A percentile compares a stretch with the other conserved stretches of the same genome.
Conservation (phyloP, 768 basidiomycete species). For the Leucocoprinus sp. region DNA sequence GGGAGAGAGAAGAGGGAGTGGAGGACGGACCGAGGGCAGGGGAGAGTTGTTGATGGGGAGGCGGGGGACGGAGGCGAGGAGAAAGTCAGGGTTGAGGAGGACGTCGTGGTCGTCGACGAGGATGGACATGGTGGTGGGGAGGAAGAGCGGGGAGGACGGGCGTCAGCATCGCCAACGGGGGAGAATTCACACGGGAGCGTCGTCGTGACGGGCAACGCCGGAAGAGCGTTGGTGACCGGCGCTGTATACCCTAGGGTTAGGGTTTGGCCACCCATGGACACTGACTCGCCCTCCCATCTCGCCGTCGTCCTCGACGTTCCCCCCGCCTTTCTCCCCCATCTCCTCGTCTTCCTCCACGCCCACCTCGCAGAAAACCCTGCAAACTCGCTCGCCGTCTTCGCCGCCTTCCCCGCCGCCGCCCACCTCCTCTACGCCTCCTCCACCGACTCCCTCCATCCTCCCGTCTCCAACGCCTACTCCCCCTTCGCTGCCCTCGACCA, state of each 20-base stretch:
- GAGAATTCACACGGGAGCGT: slow-evolving; percentile 49
- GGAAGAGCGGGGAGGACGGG: slow-evolving; percentile 35
- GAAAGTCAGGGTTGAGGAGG: slow-evolving; percentile 31
- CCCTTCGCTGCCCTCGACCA: slow-evolving; percentile 47
- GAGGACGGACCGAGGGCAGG: slow-evolving; percentile 16
- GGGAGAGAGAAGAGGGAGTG: slow-evolving; percentile 23
- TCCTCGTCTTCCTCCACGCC: slow-evolving; percentile 87
- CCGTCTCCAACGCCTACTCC: slow-evolving; percentile 51
- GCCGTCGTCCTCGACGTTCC: slow-evolving; percentile 83
- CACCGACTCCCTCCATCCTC: slow-evolving; percentile 59
- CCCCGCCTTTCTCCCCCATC: slow-evolving; percentile 77
- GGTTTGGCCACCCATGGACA: slow-evolving; percentile 16
- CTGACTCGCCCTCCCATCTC: slow-evolving; percentile 42
- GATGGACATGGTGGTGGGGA: slow-evolving; percentile 24
- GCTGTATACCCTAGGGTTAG: slow-evolving; percentile 21
- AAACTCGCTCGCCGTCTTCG: slow-evolving; percentile 89
- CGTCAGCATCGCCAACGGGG: slow-evolving; percentile 48
- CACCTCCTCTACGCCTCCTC: slow-evolving; percentile 84
- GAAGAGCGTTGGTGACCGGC: slow-evolving; percentile 48
- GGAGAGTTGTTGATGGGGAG: slow-evolving; percentile 17
- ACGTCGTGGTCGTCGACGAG: slow-evolving; percentile 53
- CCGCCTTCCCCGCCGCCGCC: too few species aligned
- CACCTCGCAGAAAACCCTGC: slow-evolving; percentile 88
- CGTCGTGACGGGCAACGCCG: slow-evolving; percentile 54
- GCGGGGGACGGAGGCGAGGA: slow-evolving; percentile 33